Evolutionary conservation across 106 monocot species (phyloP).

Genomic region (Chionographis japonica): DNA sequence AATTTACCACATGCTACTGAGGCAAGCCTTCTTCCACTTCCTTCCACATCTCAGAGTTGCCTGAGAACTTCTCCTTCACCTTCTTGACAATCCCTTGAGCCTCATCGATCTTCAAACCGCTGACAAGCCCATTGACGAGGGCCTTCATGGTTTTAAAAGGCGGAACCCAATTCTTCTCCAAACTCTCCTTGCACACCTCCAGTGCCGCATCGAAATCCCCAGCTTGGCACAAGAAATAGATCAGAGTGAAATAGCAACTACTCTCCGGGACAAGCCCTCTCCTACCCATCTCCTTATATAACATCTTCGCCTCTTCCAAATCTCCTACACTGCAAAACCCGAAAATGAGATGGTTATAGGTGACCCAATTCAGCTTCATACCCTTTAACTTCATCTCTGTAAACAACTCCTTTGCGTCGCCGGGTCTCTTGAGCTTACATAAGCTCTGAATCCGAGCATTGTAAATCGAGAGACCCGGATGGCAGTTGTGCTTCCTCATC

Average conservation of each 20-base stretch:
- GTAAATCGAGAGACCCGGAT: conserved; percentile 19
- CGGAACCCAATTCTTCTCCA: conserved; percentile 58
- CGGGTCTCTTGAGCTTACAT: conserved; percentile 30
- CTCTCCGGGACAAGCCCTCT: conserved; percentile 28
- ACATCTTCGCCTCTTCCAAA: conserved; percentile 32
- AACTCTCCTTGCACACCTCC: conserved; percentile 34
- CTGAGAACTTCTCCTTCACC: conserved; percentile 32
- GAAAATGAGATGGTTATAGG: conserved; percentile 37
- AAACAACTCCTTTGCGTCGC: conserved; percentile 28
- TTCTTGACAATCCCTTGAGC: conserved; percentile 25
- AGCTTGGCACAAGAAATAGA: conserved; percentile 33
- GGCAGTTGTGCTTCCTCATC: conserved; percentile 38
- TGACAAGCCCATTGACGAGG: conserved; percentile 36
- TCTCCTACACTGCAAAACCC: conserved; percentile 36
- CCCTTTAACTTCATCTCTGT: conserved; percentile 30
- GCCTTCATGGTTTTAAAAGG: conserved; percentile 33
- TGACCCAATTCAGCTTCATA: conserved; percentile 37
- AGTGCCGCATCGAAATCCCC: conserved; percentile 35
- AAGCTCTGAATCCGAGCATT: conserved; percentile 36
- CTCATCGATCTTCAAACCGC: conserved; percentile 19
- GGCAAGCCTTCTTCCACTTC: conserved; percentile 31
- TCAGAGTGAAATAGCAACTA: conserved; percentile 32
- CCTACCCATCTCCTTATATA: conserved; percentile 31
- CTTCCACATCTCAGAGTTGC: conserved; percentile 28
- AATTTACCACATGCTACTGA: not conserved